These are phyloP conservation scores for Chlorophyllum brunneum DNA, from an alignment of 768 basidiomycete species.

Conservation along the genomic window DNA sequence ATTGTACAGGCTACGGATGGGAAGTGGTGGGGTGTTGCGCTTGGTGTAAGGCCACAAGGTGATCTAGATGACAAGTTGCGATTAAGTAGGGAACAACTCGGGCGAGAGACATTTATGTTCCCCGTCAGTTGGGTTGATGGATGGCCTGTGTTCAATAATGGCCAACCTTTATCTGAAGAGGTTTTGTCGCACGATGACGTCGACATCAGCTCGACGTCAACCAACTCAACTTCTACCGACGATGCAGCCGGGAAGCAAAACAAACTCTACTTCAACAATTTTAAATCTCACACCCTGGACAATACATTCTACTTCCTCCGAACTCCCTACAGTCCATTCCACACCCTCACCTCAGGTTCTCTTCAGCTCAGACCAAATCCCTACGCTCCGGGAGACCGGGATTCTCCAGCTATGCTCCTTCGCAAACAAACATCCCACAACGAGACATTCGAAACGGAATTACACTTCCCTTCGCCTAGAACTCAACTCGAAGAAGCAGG, in stretches of 20 bases:
- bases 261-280: constrained; percentile 24
- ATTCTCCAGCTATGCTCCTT: constrained; percentile 31
- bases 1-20: constrained; percentile 31
- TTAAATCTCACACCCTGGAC: constrained; percentile 25
- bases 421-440: constrained; percentile 34
- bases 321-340: constrained; percentile 35
- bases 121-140: constrained; percentile 35
- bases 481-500: constrained; percentile 34
- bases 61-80: constrained; percentile 17
- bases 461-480: constrained; percentile 27
- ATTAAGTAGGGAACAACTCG: constrained; percentile 15
- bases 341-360: constrained; percentile 26
- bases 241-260: background rate
- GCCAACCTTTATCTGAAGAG: constrained; percentile 20
- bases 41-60: constrained; percentile 35
- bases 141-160: constrained; percentile 36
- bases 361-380: constrained; percentile 31
- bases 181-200: background rate
- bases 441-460: constrained; percentile 32
- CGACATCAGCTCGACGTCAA: background rate
- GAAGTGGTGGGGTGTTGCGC: constrained; percentile 36
- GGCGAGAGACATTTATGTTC: constrained; percentile 37
- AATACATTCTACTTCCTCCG: constrained; percentile 33
- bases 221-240: background rate
- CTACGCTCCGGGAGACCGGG: constrained; percentile 35